These are phyloP conservation scores for Botrytis pseudocinerea DNA, from an alignment of 2,329 filamentous ascomycete genomes.

Conservation along the genomic window DNA sequence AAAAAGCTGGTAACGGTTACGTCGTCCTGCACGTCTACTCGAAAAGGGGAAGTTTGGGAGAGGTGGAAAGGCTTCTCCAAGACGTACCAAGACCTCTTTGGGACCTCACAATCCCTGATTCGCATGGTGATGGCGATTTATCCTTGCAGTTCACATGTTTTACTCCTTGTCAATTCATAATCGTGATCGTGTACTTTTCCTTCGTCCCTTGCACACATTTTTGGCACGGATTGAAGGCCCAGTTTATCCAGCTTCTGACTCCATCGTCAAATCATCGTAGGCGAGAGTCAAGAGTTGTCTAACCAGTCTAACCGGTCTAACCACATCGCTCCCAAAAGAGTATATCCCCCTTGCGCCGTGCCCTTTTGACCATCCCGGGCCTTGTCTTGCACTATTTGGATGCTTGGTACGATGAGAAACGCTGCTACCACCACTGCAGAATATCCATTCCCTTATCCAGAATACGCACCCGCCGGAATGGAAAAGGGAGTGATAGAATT, in stretches of 20 bases:
- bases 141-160: conserved; percentile 24
- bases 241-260: neutral
- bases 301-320: neutral
- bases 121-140: conserved; percentile 23
- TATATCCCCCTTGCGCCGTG: conserved; percentile 10
- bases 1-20: neutral
- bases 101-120: conserved; percentile 4
- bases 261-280: neutral
- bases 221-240: neutral
- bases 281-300: conserved; percentile 1
- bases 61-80: neutral
- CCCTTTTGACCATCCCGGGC: conserved; percentile 12
- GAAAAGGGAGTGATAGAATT: conserved; percentile 20
- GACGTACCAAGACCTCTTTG: neutral
- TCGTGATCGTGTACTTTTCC: neutral
- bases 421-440: conserved; percentile 6
- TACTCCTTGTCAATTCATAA: conserved; percentile 11
- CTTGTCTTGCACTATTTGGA: conserved; percentile 13
- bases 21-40: conserved; percentile 13
- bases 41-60: conserved; percentile 10
- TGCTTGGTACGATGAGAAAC: conserved; percentile 9
- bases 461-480: conserved; percentile 15
- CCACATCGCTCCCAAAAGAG: conserved; percentile 1
- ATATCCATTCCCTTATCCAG: conserved; percentile 10
- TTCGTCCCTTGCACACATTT: conserved; percentile 9